Percentiles rank a stretch among this genome's conserved stretches.
Conservation (phyloP, 139 green algal genomes). For the Desmodesmus armatus region DNA sequence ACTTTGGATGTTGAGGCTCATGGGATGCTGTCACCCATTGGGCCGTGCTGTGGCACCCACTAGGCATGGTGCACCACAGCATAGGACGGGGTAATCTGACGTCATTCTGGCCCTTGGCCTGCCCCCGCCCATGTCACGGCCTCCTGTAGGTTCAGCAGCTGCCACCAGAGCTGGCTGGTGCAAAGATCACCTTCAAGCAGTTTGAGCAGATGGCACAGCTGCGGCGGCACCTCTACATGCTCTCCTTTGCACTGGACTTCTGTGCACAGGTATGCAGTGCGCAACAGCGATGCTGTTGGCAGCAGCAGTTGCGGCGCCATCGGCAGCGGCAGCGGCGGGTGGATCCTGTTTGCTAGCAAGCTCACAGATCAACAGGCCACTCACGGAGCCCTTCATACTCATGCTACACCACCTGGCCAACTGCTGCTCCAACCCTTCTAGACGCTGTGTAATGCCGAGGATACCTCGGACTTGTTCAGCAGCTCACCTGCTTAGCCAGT, state of each 20-base stretch:
- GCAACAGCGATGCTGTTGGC: too few species aligned
- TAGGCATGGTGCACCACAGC: neutral
- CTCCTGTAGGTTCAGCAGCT: slow-evolving; percentile 44
- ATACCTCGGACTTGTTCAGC: too few species aligned
- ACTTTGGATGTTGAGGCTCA: too few species aligned
- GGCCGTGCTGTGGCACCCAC: neutral
- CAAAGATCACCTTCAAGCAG: slow-evolving; percentile 40
- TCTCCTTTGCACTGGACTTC: slow-evolving; percentile 60
- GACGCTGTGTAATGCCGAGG: neutral
- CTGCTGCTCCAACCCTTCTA: too few species aligned
- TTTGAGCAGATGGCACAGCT: slow-evolving; percentile 43
- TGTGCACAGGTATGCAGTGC: slow-evolving; percentile 41
- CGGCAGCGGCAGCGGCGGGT: neutral
- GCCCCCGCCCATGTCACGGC: too few species aligned
- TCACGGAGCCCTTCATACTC: too few species aligned
- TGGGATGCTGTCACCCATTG: neutral
- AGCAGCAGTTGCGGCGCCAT: neutral
- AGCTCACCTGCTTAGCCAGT: too few species aligned
- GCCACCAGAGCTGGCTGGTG: neutral
- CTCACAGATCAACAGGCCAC: too few species aligned
- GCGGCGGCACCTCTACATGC: slow-evolving; percentile 46
- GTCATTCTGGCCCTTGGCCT: too few species aligned
- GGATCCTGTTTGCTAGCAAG: neutral
- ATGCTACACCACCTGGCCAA: too few species aligned
- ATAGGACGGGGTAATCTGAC: too few species aligned